Evolutionary conservation across 192 early-diverging fungal species (phyloP).

Genomic region (Coemansia interrupta): DNA sequence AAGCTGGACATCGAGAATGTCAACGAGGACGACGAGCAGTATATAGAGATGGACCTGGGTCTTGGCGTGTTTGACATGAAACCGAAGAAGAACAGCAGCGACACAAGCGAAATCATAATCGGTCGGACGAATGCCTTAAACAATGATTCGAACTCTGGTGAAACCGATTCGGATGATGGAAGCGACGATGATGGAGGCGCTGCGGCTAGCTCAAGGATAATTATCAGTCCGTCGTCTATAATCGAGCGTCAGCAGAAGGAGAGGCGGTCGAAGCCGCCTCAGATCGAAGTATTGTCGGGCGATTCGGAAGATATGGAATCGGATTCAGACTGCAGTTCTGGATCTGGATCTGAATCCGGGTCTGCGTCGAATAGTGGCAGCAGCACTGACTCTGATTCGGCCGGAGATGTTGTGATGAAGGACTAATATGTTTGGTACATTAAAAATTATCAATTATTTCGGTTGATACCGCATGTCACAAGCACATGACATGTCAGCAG

Average conservation of each 20-base stretch:
- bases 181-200: slow-evolving; percentile 1
- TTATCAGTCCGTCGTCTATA: slow-evolving; percentile 11
- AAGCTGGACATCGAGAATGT: slow-evolving; percentile 49
- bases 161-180: neutral
- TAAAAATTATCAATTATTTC: too few relatives aligned
- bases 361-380: neutral
- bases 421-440: too few relatives aligned
- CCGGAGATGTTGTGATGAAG: too few relatives aligned
- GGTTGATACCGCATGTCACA: too few relatives aligned
- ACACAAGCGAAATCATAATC: slow-evolving; percentile 19
- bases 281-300: slow-evolving; percentile 8
- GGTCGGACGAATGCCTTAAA: neutral
- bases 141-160: slow-evolving; percentile 5
- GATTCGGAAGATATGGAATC: neutral
- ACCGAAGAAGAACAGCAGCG: slow-evolving; percentile 19
- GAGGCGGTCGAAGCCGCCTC: slow-evolving; percentile 1
- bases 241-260: neutral
- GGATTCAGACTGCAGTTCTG: neutral
- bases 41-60: slow-evolving; percentile 51
- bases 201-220: slow-evolving; percentile 1
- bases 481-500: too few relatives aligned
- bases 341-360: neutral
- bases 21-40: slow-evolving; percentile 26
- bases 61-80: slow-evolving; percentile 51
- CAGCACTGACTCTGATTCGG: neutral